These are phyloP conservation scores for Rhodomyrtus tomentosa DNA, from an alignment of 345 rosid species.

Conservation along the genomic window DNA sequence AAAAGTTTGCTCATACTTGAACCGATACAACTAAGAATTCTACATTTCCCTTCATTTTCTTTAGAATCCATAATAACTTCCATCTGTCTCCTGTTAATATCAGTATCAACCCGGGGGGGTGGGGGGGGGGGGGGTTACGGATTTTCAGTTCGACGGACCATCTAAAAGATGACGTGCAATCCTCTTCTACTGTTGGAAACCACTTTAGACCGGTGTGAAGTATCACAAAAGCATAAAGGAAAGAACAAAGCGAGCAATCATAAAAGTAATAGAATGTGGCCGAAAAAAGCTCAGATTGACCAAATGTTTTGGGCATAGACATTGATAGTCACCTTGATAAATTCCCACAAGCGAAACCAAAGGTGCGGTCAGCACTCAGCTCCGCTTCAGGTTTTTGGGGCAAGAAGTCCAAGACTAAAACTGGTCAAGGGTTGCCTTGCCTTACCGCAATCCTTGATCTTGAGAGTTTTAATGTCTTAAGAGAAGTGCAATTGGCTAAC, in stretches of 20 bases:
- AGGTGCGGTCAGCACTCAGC: not conserved
- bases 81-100: not conserved
- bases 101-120: not conserved
- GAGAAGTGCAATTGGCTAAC: not conserved
- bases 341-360: not conserved
- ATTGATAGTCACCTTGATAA: not conserved
- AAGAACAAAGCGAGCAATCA: not conserved
- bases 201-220: not conserved
- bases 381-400: not conserved
- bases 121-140: not conserved
- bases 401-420: not conserved
- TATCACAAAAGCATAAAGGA: not conserved
- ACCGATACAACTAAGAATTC: no score
- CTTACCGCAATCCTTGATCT: not conserved
- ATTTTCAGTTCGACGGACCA: not conserved
- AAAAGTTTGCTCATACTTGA: not conserved
- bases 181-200: not conserved
- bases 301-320: not conserved
- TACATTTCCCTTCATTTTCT: no score
- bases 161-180: not conserved
- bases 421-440: not conserved
- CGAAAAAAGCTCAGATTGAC: not conserved
- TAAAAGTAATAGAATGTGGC: not conserved
- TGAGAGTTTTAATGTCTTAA: not conserved
- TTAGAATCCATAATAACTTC: not conserved